Evolutionary conservation across 2,329 filamentous ascomycete species (phyloP), one percentile per base, ranked within the genome.

Genomic region (Diaporthe eres): DNA sequence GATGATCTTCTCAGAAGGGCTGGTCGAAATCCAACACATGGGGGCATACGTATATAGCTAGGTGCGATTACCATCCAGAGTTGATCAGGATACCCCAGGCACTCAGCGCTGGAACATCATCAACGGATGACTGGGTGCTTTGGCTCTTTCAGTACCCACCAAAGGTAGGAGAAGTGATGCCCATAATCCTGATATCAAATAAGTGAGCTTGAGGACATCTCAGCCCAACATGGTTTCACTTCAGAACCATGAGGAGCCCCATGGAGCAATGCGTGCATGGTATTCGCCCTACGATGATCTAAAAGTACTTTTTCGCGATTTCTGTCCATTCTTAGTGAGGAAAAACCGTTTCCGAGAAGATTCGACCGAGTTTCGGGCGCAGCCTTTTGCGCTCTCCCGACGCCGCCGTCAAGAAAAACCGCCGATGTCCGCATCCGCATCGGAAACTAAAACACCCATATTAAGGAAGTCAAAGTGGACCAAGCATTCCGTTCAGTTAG

Each of bases 401-500:
- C 74, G 74, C 74, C 74, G 76, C 76, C 74, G 76, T 74, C 63
- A 70, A 73, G 70, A 65, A 31, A 73, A 34, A 60, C 57, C 49
- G 74, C 49, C 74, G 70, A 70, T 53, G 31, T 75, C 75, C 70
- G 70, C 65, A 70, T 61, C 65, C 73, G 76, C 57, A 76, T 76
- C 76, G 76, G 72, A 72, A 72, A 74, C 75, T 76, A 77, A 72
- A 76, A 67, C 73, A 74, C 55, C 71, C 72, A 74, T 70, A 70
- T 75, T 68, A 63, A 75, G 76, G 65, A 72, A 76, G 75, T 72
- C 75, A 76, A 74, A 75, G 47, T 67, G 53, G 42, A 74, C 72
- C 75, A 76, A 67, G 63, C 74, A 76, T 75, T 67, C 75, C 74
- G 39, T 76, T 65, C 76, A 72, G 75, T 77, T 76, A 77, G 76